Evolutionary conservation across 2,329 filamentous ascomycete species (phyloP).

Genomic region (Botryotinia calthae): DNA sequence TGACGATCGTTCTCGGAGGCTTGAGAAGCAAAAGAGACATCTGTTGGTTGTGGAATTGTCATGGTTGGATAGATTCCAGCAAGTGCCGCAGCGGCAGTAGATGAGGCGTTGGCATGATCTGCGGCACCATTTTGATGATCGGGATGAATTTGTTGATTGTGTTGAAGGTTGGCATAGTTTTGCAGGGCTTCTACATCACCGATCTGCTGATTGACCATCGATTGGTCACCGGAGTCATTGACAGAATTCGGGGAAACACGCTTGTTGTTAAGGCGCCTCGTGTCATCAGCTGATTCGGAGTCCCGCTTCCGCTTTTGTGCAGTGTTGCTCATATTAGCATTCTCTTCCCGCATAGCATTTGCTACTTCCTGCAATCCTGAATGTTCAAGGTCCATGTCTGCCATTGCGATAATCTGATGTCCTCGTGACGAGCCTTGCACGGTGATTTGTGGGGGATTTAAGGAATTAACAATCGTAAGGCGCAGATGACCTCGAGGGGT

Average conservation of each 20-base stretch:
- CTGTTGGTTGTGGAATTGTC: conserved; percentile 55
- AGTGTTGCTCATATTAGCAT: conserved; percentile 25
- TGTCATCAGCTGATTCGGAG: conserved; percentile 39
- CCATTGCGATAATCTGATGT: conserved; percentile 32
- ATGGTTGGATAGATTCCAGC: conserved; percentile 48
- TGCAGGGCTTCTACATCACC: conserved; percentile 37
- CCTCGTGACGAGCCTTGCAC: conserved; percentile 31
- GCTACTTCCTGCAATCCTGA: conserved; percentile 40
- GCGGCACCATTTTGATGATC: conserved; percentile 53
- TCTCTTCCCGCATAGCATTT: conserved; percentile 40
- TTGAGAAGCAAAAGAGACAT: conserved; percentile 50
- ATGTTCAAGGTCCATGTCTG: conserved; percentile 40
- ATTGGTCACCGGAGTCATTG: conserved; percentile 31
- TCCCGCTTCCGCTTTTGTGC: conserved; percentile 40
- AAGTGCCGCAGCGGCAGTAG: conserved; percentile 56
- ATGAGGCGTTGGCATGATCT: conserved; percentile 46
- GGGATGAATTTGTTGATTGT: conserved; percentile 44
- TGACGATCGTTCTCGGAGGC: conserved; percentile 42
- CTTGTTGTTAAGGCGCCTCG: conserved; percentile 38
- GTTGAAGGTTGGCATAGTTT: conserved; percentile 44
- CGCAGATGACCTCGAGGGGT: conserved; percentile 39
- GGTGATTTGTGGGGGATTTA: conserved; percentile 34
- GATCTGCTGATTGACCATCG: conserved; percentile 31
- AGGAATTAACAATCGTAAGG: conserved; percentile 25
- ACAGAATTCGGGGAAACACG: conserved; percentile 37